Evolutionary conservation across 345 rosid genomes (phyloP), one percentile per base, ranked within the genome.

Genomic region (Hibiscus tridactylites): DNA sequence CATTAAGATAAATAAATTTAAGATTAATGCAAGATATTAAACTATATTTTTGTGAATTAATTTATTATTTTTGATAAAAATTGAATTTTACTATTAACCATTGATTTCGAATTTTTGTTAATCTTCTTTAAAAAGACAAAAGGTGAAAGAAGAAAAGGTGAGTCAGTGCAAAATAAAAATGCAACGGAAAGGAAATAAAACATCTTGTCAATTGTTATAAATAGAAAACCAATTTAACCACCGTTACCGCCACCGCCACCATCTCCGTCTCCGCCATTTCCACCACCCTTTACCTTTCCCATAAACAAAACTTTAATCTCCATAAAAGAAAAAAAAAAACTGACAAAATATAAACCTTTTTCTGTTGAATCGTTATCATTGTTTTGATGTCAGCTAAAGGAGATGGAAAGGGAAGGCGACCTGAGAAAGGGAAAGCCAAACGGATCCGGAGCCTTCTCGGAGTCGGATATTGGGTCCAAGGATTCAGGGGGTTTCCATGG

Each of bases 401-500:
- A 9, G 75, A 49, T 12, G 39, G 21, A 57, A 33, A 52, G 58
- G n/a, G n/a, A n/a, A n/a, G n/a, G n/a, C n/a, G n/a, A n/a, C n/a
- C n/a, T n/a, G n/a, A n/a, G n/a, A n/a, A n/a, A n/a, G n/a, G n/a
- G n/a, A n/a, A n/a, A n/a, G 58, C 21, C 9, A 74, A 65, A 4
- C 65, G 68, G 78, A 85, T 80, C 74, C 75, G 83, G 74, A 79
- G 79, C 76, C 39, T 94, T 0, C 88, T 94, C 0, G 97, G 96
- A 0, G 61, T 90, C 0, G 97, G 98, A 12, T 94, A 52, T 82
- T 88, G 91, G 82, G 83, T 94, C 0, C 98, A 91, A 77, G 98
- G 97, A 2, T 83, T 91, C 74, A 81, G 98, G 73, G 90, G 96
- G 59, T 94, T 94, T 57, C 92, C 98, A 16, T 91, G 97, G 98